Evolutionary conservation across 768 basidiomycete genomes (phyloP).

Genomic region (Sarcomyxa edulis): DNA sequence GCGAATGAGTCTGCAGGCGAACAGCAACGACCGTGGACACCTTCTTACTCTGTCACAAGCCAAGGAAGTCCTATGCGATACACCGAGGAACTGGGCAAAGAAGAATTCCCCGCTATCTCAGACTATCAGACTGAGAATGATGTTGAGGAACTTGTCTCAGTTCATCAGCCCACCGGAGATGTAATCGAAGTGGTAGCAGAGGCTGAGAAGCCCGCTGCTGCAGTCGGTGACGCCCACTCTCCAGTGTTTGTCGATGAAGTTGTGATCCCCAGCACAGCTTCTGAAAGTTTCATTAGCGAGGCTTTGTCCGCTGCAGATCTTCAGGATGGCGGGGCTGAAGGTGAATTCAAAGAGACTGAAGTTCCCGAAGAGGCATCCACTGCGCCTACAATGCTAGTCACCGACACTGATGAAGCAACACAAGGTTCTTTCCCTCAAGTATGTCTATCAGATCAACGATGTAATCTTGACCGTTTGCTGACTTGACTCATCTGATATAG

Average conservation of each 20-base stretch:
- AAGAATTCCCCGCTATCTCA: background rate
- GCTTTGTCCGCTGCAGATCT: background rate
- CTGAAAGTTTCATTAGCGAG: too few species aligned
- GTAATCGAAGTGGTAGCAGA: background rate
- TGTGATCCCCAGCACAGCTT: too few species aligned
- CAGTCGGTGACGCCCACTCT: too few species aligned
- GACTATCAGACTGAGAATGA: too few species aligned
- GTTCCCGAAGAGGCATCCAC: background rate
- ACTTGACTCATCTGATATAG: background rate
- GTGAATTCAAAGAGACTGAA: background rate
- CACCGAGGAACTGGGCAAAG: slow-evolving; percentile 11
- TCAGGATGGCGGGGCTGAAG: background rate
- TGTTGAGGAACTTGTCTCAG: background rate
- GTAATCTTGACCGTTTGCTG: background rate
- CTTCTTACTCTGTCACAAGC: slow-evolving; percentile 16
- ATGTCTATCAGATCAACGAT: background rate
- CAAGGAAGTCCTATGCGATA: slow-evolving; percentile 12
- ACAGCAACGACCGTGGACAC: slow-evolving; percentile 11
- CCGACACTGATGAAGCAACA: background rate
- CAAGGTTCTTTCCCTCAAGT: background rate
- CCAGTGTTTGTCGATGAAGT: background rate
- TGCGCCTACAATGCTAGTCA: slow-evolving; percentile 2
- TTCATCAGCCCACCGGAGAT: background rate
- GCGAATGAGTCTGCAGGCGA: background rate
- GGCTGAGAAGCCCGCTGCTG: background rate